Evolutionary conservation across 2,329 filamentous ascomycete genomes (phyloP).

Genomic region (Pseudogymnoascus destructans): DNA sequence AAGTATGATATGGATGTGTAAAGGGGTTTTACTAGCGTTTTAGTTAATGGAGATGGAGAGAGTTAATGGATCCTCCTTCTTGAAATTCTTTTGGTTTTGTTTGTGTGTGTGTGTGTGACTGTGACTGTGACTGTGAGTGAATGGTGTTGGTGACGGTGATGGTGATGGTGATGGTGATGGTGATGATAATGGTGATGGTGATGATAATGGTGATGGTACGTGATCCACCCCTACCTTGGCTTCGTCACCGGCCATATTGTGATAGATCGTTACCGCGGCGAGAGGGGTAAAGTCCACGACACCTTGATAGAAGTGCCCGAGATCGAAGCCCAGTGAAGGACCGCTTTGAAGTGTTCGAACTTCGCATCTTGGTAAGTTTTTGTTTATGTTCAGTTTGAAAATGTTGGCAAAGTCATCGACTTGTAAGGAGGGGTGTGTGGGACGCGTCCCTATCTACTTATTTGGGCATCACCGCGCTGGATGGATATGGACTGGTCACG

Average conservation of each 20-base stretch:
- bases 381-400: neutral
- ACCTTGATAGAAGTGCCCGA: too few relatives aligned
- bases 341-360: neutral
- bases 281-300: neutral
- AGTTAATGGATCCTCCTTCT: neutral
- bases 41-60: slow-evolving; percentile 18
- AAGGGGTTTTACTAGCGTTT: slow-evolving; percentile 16
- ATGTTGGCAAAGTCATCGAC: neutral
- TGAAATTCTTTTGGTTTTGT: neutral
- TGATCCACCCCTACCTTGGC: neutral
- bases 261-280: neutral
- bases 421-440: neutral
- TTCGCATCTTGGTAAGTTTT: neutral
- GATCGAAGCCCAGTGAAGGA: neutral
- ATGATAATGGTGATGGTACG: neutral
- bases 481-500: too few relatives aligned
- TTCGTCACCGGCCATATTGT: neutral
- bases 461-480: too few relatives aligned
- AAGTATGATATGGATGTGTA: neutral
- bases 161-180: neutral
- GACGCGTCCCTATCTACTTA: neutral
- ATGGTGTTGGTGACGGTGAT: neutral
- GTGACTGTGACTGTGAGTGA: neutral
- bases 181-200: neutral
- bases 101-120: neutral